Conservation (phyloP, 352 stramenopile genomes). For the Thalassiosira gravida region DNA sequence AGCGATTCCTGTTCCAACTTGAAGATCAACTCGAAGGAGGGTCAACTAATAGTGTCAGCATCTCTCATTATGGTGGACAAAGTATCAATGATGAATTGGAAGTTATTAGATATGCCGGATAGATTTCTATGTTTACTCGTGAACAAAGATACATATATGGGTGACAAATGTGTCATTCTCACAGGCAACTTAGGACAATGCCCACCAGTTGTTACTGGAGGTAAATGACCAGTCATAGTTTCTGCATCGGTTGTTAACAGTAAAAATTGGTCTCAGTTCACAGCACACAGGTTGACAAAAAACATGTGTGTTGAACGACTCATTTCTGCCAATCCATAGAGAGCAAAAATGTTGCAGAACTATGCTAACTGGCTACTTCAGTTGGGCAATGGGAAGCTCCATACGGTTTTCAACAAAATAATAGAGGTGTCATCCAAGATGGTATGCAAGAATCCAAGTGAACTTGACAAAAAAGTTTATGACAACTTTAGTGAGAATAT, state of each 20-base stretch:
- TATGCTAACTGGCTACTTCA: slow-evolving; percentile 21
- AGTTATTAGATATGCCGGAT: slow-evolving; percentile 48
- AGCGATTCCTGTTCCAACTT: slow-evolving; percentile 9
- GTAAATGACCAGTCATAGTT: slow-evolving; percentile 19
- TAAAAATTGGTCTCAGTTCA: not conserved
- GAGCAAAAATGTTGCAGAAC: not conserved
- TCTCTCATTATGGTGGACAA: slow-evolving; percentile 42
- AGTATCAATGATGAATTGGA: slow-evolving; percentile 32
- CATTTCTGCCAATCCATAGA: not conserved
- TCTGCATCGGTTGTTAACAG: slow-evolving; percentile 28
- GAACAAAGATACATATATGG: slow-evolving; percentile 36
- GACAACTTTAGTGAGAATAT: slow-evolving; percentile 14
- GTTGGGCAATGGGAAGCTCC: slow-evolving; percentile 11
- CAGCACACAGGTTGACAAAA: not conserved
- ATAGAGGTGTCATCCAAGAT: slow-evolving; percentile 16
- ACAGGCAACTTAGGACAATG: slow-evolving; percentile 51
- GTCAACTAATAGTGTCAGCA: slow-evolving; percentile 14
- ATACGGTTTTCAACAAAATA: slow-evolving; percentile 15
- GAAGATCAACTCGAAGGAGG: slow-evolving; percentile 13
- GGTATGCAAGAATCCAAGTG: slow-evolving; percentile 1
- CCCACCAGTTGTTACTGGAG: slow-evolving; percentile 33
- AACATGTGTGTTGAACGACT: slow-evolving; percentile 42
- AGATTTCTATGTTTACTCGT: slow-evolving; percentile 34
- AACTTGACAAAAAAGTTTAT: slow-evolving; percentile 3
- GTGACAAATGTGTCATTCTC: slow-evolving; percentile 45